These are phyloP conservation scores for Aspergillus thermomutatus DNA, from an alignment of 2,329 filamentous ascomycete genomes.

Conservation along the genomic window DNA sequence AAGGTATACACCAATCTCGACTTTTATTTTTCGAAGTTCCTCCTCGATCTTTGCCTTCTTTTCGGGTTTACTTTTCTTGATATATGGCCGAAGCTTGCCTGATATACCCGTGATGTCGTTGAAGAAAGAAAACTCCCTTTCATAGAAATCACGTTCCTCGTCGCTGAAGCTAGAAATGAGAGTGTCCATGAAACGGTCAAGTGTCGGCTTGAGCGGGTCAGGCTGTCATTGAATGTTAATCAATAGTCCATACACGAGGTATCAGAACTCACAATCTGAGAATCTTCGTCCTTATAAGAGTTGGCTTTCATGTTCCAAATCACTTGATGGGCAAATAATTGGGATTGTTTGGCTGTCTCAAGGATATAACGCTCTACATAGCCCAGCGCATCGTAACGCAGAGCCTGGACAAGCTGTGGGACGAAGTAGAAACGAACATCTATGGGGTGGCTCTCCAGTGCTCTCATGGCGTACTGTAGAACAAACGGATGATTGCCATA, in stretches of 20 bases:
- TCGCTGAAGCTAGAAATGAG: slow-evolving; percentile 78
- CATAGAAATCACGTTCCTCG: slow-evolving; percentile 80
- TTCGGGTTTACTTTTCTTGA: slow-evolving; percentile 87
- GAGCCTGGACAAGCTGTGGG: slow-evolving; percentile 91
- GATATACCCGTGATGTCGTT: slow-evolving; percentile 94
- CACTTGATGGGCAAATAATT: slow-evolving; percentile 96
- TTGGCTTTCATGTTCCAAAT: slow-evolving; percentile 99
- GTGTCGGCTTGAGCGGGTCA: slow-evolving; percentile 85
- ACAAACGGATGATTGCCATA: slow-evolving; percentile 91
- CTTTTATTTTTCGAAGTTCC: slow-evolving; percentile 92
- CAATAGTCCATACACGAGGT: neutral
- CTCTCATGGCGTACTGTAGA: slow-evolving; percentile 94
- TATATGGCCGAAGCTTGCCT: slow-evolving; percentile 88
- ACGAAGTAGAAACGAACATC: slow-evolving; percentile 99
- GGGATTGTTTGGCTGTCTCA: slow-evolving; percentile 96
- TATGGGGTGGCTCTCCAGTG: slow-evolving; percentile 89
- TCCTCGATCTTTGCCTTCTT: slow-evolving; percentile 99
- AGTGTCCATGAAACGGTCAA: slow-evolving; percentile 83
- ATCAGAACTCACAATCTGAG: slow-evolving; percentile 62
- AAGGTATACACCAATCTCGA: slow-evolving; percentile 95
- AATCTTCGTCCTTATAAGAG: slow-evolving; percentile 95
- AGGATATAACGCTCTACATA: slow-evolving; percentile 96
- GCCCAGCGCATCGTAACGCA: slow-evolving; percentile 87
- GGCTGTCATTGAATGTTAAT: slow-evolving; percentile 50
- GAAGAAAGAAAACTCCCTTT: slow-evolving; percentile 96